These are phyloP conservation scores for Nitzschia palea DNA, from an alignment of 108 stramenopile species.

Conservation along the genomic window DNA sequence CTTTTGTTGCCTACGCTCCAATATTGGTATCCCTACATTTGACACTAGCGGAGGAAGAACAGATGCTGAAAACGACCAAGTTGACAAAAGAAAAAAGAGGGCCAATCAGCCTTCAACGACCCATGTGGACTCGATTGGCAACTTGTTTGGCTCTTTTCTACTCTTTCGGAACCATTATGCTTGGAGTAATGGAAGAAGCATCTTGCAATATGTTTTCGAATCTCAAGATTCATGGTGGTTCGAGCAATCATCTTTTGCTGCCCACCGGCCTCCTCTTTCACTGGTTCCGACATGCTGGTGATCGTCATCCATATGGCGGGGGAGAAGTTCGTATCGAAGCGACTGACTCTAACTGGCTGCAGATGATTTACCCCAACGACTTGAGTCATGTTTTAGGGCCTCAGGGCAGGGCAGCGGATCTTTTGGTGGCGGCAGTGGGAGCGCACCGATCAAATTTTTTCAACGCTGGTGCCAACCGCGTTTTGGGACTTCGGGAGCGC, in stretches of 20 bases:
- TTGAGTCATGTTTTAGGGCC: not conserved
- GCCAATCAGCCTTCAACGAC: not conserved
- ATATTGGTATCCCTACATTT: not conserved
- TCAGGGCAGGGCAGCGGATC: not conserved
- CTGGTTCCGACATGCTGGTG: not conserved
- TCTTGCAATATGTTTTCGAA: slow-evolving; percentile 10
- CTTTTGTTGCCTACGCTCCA: not conserved
- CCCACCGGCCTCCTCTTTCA: slow-evolving; percentile 12
- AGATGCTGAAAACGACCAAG: not conserved
- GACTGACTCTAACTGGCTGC: not conserved
- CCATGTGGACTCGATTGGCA: slow-evolving; percentile 1
- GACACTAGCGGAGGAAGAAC: not conserved
- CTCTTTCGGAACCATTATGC: not conserved
- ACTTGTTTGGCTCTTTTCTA: not conserved
- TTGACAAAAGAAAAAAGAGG: not conserved
- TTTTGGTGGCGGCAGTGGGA: not conserved
- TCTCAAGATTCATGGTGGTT: not conserved
- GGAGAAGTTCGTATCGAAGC: slow-evolving; percentile 3
- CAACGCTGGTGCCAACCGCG: slow-evolving; percentile 9
- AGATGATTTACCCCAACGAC: slow-evolving; percentile 1
- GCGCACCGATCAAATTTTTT: not conserved
- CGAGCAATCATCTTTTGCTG: slow-evolving; percentile 5
- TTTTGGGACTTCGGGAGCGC: not conserved
- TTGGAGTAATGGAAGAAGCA: slow-evolving; percentile 1
- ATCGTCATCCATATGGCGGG: slow-evolving; percentile 7